A percentile compares a stretch with the other conserved stretches of the same genome.
Evolutionary conservation across 2,329 filamentous ascomycete genomes (phyloP).

Genomic region (Alternaria postmessia): DNA sequence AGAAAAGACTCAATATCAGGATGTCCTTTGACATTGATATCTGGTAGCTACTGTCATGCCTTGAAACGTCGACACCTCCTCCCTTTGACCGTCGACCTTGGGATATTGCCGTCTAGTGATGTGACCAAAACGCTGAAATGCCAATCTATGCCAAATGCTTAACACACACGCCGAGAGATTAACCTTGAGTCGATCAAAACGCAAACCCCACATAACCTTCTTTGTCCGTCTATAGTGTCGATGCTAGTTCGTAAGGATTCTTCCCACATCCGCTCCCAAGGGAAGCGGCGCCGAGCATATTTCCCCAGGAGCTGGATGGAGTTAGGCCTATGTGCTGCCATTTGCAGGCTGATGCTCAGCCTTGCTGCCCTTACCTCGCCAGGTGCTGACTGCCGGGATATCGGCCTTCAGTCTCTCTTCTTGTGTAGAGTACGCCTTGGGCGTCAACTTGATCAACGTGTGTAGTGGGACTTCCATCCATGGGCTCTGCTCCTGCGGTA

Average conservation of each 20-base stretch:
- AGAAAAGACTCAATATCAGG: not conserved
- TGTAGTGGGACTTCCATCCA: slow-evolving; percentile 99
- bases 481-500: slow-evolving; percentile 87
- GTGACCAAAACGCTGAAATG: slow-evolving; percentile 17
- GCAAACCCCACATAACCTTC: not conserved
- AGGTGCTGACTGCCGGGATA: slow-evolving; percentile 95
- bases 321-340: slow-evolving; percentile 32
- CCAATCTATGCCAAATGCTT: slow-evolving; percentile 16
- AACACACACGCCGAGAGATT: slow-evolving; percentile 7
- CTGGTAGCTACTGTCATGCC: slow-evolving; percentile 1
- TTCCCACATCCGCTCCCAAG: slow-evolving; percentile 13
- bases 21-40: slow-evolving; percentile 2
- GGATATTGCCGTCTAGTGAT: slow-evolving; percentile 16
- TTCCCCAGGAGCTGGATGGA: slow-evolving; percentile 22
- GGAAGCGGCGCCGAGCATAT: slow-evolving; percentile 5
- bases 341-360: slow-evolving; percentile 76
- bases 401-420: slow-evolving; percentile 88
- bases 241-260: slow-evolving; percentile 7
- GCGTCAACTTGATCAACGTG: slow-evolving; percentile 94
- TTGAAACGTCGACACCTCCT: slow-evolving; percentile 4
- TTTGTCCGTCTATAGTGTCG: slow-evolving; percentile 3
- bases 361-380: slow-evolving; percentile 90
- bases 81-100: slow-evolving; percentile 3
- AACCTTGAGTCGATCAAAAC: slow-evolving; percentile 3
- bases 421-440: slow-evolving; percentile 90